A percentile compares a stretch with the other conserved stretches of the same genome.
phyloP scores from a whole-genome alignment of 2,329 filamentous ascomycete genomes.

The Byssothecium circinans region DNA sequence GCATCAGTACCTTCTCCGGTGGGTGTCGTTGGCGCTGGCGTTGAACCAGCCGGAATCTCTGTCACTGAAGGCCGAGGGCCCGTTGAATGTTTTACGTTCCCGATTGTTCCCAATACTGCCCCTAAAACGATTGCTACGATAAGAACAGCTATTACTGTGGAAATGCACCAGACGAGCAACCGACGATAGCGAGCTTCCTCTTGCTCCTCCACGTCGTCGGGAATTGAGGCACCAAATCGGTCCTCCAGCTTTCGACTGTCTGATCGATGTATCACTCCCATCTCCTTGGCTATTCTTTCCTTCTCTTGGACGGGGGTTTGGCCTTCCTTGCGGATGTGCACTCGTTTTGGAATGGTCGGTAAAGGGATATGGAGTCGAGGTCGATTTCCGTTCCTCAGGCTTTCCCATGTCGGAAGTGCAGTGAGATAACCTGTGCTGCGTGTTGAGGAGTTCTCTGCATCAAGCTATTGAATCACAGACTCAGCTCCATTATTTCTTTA shows the following conservation, averaged over 20 bases:
- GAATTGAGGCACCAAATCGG: slow-evolving; percentile 3
- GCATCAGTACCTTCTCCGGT: not conserved
- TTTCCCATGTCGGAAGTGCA: slow-evolving; percentile 17
- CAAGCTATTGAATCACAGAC: not conserved
- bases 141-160: slow-evolving; percentile 6
- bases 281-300: slow-evolving; percentile 3
- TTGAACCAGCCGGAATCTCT: slow-evolving; percentile 12
- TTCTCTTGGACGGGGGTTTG: slow-evolving; percentile 12
- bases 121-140: slow-evolving; percentile 15
- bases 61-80: slow-evolving; percentile 12
- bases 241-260: not conserved
- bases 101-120: slow-evolving; percentile 16
- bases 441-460: slow-evolving; percentile 10
- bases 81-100: not conserved
- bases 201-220: not conserved
- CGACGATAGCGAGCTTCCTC: slow-evolving; percentile 9
- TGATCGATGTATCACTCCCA: not conserved
- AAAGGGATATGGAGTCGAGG: slow-evolving; percentile 2
- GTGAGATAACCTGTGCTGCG: slow-evolving; percentile 11
- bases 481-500: too few species aligned
- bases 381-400: slow-evolving; percentile 2
- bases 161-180: slow-evolving; percentile 14
- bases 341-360: slow-evolving; percentile 1
- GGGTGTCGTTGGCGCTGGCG: slow-evolving; percentile 12
- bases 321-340: slow-evolving; percentile 10